phyloP scores from a whole-genome alignment of 495 filamentous ascomycete species.

The Podospora pseudoanserina region DNA sequence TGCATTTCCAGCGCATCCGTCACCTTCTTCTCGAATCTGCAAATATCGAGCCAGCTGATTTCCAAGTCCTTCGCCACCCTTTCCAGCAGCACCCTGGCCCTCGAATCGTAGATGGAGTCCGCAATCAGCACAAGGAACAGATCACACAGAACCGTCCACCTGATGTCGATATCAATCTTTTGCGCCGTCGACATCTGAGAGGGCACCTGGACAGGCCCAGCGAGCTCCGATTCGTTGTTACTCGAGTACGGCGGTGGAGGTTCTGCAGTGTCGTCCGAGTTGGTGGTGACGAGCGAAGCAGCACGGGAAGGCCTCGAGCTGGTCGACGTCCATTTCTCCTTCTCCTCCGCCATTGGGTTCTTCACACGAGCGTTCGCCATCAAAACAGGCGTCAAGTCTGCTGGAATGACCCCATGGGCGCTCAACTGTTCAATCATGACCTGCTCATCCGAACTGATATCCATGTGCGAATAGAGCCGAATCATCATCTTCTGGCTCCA shows the following conservation, averaged over 20 bases:
- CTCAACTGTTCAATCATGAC: constrained; percentile 98
- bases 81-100: constrained; percentile 83
- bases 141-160: constrained; percentile 97
- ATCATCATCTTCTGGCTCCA: constrained; percentile 98
- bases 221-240: constrained; percentile 65
- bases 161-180: constrained; percentile 91
- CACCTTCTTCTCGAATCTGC: constrained; percentile 94
- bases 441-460: constrained; percentile 85
- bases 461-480: constrained; percentile 90
- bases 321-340: constrained; percentile 13
- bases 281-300: constrained; percentile 25
- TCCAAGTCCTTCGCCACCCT: constrained; percentile 72
- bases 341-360: constrained; percentile 72
- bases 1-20: constrained; percentile 98
- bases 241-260: constrained; percentile 71
- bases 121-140: constrained; percentile 91
- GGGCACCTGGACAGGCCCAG: constrained; percentile 66
- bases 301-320: constrained; percentile 22
- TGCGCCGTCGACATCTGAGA: constrained; percentile 74
- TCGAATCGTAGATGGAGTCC: constrained; percentile 89
- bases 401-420: constrained; percentile 81
- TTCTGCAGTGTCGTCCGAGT: constrained; percentile 40
- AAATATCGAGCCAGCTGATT: constrained; percentile 89
- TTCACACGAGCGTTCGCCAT: constrained; percentile 93
- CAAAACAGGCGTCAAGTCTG: constrained; percentile 75